These are phyloP conservation scores for Synchytrium microbalum DNA, from an alignment of 371 early-diverging fungal species.

Conservation along the genomic window DNA sequence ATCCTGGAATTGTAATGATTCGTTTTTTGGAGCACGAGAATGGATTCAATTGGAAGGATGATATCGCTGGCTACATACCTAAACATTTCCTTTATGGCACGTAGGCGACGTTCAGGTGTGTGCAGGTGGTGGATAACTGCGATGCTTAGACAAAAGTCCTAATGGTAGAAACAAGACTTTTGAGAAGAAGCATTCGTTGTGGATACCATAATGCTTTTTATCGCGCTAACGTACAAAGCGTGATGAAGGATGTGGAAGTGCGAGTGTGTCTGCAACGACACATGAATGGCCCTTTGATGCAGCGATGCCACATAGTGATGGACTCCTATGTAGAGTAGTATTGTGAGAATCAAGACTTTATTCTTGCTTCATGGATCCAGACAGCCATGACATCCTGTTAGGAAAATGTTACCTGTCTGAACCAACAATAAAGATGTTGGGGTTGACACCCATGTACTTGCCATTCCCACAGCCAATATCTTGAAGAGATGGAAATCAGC, in stretches of 20 bases:
- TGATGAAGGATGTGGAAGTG: not conserved
- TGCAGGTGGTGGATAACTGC: slow-evolving; percentile 96
- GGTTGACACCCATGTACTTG: slow-evolving; percentile 87
- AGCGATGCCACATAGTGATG: not conserved
- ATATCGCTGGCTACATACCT: not conserved
- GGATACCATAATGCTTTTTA: too few species aligned
- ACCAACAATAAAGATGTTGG: slow-evolving; percentile 64
- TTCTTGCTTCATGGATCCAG: not conserved
- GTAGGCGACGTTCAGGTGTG: slow-evolving; percentile 61
- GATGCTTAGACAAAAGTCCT: slow-evolving; percentile 91
- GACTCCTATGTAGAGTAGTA: not conserved
- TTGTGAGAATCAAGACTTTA: too few species aligned
- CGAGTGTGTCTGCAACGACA: not conserved
- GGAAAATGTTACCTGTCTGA: slow-evolving; percentile 60
- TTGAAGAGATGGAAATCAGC: too few species aligned
- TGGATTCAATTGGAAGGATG: not conserved
- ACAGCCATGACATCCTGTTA: not conserved
- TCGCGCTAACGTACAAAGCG: not conserved
- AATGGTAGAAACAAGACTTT: not conserved
- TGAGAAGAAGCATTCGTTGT: not conserved
- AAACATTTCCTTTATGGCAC: slow-evolving; percentile 48
- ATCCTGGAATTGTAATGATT: slow-evolving; percentile 70
- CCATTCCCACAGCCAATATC: slow-evolving; percentile 98
- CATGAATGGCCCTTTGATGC: not conserved
- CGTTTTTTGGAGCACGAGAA: slow-evolving; percentile 30